These are phyloP conservation scores for Zymoseptoria ardabiliae DNA, from an alignment of 2,329 filamentous ascomycete genomes.

Conservation along the genomic window DNA sequence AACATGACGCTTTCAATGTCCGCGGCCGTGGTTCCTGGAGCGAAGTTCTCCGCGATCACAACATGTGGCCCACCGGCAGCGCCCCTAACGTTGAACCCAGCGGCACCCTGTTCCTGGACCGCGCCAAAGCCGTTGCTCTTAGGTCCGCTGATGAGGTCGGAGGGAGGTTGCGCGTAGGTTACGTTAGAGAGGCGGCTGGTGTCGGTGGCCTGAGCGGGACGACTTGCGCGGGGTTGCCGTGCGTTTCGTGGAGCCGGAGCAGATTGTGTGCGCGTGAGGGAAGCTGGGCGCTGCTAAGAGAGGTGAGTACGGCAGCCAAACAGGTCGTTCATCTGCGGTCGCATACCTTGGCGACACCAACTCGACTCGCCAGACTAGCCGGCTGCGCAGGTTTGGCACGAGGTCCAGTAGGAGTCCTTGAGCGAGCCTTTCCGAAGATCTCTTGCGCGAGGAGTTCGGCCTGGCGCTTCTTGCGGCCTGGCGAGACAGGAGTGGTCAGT, in stretches of 20 bases:
- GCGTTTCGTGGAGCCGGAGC: constrained; percentile 15
- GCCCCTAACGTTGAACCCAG: constrained; percentile 65
- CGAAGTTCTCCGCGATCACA: constrained; percentile 74
- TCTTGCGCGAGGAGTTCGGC: constrained; percentile 52
- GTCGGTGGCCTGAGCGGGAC: constrained; percentile 9
- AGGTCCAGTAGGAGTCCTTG: constrained; percentile 48
- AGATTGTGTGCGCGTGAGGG: constrained; percentile 20
- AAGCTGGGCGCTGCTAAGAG: constrained; percentile 19
- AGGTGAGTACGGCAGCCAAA: not conserved
- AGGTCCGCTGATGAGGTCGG: constrained; percentile 21
- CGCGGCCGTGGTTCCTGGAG: constrained; percentile 69
- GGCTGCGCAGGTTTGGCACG: constrained; percentile 31
- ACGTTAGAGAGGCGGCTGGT: constrained; percentile 36
- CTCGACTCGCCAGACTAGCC: constrained; percentile 61
- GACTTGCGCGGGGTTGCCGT: constrained; percentile 12
- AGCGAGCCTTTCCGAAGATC: constrained; percentile 58
- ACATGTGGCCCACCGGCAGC: constrained; percentile 57
- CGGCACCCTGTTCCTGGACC: constrained; percentile 3
- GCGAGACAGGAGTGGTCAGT: not conserved
- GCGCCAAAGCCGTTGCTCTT: constrained; percentile 20
- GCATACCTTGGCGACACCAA: constrained; percentile 64
- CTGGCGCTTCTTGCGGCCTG: constrained; percentile 20
- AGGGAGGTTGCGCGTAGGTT: constrained; percentile 32
- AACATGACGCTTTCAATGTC: constrained; percentile 75
- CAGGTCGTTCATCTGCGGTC: not conserved